These are phyloP conservation scores for Vitis hybrid DNA, from an alignment of 177 flowering plant genomes.

Conservation along the genomic window DNA sequence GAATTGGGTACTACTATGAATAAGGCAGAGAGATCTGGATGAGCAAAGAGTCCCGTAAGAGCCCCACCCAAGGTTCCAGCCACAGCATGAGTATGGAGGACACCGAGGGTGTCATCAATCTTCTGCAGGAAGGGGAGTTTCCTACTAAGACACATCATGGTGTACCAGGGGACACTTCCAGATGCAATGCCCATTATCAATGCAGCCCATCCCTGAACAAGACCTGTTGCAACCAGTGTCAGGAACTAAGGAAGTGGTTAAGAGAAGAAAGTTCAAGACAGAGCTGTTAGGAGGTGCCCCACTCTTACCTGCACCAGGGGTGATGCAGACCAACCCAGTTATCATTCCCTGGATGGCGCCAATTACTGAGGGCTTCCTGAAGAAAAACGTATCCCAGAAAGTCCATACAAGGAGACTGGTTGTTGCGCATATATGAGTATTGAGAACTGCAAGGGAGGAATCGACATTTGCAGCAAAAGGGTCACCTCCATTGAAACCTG, in stretches of 20 bases:
- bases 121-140: conserved; percentile 21
- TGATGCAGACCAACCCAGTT: conserved; percentile 69
- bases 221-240: conserved; percentile 17
- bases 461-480: conserved; percentile 64
- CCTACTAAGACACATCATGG: conserved; percentile 43
- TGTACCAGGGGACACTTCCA: conserved; percentile 38
- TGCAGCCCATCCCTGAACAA: conserved; percentile 44
- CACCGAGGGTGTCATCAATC: conserved; percentile 34
- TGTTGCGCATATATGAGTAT: conserved; percentile 70
- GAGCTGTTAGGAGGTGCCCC: no score
- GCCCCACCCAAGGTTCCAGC: conserved; percentile 24
- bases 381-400: conserved; percentile 57
- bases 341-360: conserved; percentile 81
- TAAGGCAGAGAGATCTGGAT: conserved; percentile 27
- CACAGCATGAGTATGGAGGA: conserved; percentile 30
- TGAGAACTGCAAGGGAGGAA: conserved; percentile 59
- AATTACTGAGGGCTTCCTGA: conserved; percentile 66
- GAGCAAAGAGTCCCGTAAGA: conserved; percentile 35
- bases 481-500: conserved; percentile 82
- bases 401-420: conserved; percentile 81
- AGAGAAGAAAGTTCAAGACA: no score
- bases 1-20: no score
- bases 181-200: conserved; percentile 30
- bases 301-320: conserved; percentile 55
- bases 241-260: no score